phyloP scores from a whole-genome alignment of 192 early-diverging fungal species.

The Podochytrium sp. region DNA sequence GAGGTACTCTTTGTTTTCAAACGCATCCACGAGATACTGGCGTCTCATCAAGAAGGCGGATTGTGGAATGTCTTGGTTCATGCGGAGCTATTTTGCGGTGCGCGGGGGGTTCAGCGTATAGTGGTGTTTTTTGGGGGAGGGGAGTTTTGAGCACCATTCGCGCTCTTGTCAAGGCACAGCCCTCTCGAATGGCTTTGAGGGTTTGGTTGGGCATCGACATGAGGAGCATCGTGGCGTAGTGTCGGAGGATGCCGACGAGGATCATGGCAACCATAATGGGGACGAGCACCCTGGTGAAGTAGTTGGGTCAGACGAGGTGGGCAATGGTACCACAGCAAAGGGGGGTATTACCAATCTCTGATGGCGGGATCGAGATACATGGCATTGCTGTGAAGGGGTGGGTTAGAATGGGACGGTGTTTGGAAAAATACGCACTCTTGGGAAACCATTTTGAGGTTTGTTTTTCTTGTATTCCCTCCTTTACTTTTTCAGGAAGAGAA shows the following conservation, averaged over 20 bases:
- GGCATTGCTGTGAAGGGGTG: slow-evolving; percentile 28
- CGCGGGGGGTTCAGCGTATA: slow-evolving; percentile 35
- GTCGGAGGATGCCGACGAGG: slow-evolving; percentile 91
- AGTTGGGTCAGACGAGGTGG: background rate
- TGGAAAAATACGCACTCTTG: slow-evolving; percentile 4
- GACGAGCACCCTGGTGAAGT: slow-evolving; percentile 83
- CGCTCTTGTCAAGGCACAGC: slow-evolving; percentile 6
- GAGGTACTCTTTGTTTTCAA: slow-evolving; percentile 80
- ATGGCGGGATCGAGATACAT: slow-evolving; percentile 59
- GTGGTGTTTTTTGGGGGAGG: background rate
- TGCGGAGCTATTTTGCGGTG: slow-evolving; percentile 54
- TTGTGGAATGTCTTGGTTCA: slow-evolving; percentile 70
- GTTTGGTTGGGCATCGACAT: slow-evolving; percentile 79
- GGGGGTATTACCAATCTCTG: slow-evolving; percentile 32
- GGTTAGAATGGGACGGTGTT: background rate
- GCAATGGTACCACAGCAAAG: background rate
- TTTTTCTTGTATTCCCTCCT: too few species aligned
- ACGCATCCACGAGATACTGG: slow-evolving; percentile 53
- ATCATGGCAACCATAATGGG: slow-evolving; percentile 98
- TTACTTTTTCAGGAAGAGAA: too few species aligned
- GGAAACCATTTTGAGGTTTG: slow-evolving; percentile 5
- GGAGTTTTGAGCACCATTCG: background rate
- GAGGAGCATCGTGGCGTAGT: slow-evolving; percentile 90
- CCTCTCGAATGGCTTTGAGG: slow-evolving; percentile 78
- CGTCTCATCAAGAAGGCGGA: slow-evolving; percentile 76